These are phyloP conservation scores for Byssoonygena ceratinophila DNA, from an alignment of 2,329 filamentous ascomycete species.

Conservation along the genomic window DNA sequence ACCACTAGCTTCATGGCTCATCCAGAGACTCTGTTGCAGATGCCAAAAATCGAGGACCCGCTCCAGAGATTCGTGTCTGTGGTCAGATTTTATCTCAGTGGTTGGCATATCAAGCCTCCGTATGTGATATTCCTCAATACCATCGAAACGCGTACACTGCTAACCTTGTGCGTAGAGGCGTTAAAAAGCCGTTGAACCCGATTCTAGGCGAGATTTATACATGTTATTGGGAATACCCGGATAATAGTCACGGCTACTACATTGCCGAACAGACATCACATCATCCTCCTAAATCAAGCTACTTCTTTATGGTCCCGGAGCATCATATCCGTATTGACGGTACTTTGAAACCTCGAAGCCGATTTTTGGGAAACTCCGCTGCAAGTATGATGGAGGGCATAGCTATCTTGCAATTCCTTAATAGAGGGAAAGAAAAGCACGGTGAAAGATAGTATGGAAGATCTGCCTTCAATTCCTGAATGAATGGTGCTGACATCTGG, in stretches of 20 bases:
- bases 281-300: slow-evolving; percentile 95
- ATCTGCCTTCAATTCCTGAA: not conserved
- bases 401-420: slow-evolving; percentile 71
- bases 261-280: slow-evolving; percentile 96
- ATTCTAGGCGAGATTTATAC: slow-evolving; percentile 91
- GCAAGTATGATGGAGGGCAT: slow-evolving; percentile 98
- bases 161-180: slow-evolving; percentile 51
- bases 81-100: slow-evolving; percentile 94
- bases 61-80: slow-evolving; percentile 83
- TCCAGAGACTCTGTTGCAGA: slow-evolving; percentile 84
- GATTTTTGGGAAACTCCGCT: slow-evolving; percentile 91
- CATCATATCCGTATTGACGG: slow-evolving; percentile 93
- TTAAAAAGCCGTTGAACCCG: slow-evolving; percentile 96
- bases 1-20: slow-evolving; percentile 88
- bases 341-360: slow-evolving; percentile 86
- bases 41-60: slow-evolving; percentile 79
- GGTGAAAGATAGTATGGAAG: slow-evolving; percentile 75
- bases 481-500: slow-evolving; percentile 17
- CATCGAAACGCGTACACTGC: not conserved
- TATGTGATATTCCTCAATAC: slow-evolving; percentile 41
- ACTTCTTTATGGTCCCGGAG: slow-evolving; percentile 95
- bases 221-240: slow-evolving; percentile 87
- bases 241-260: slow-evolving; percentile 82
- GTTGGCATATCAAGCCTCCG: slow-evolving; percentile 98
- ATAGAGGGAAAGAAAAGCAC: slow-evolving; percentile 55